A percentile compares a stretch with the other conserved stretches of the same genome.
phyloP scores from a whole-genome alignment of 768 basidiomycete species.

The Leccinum incarnatum region DNA sequence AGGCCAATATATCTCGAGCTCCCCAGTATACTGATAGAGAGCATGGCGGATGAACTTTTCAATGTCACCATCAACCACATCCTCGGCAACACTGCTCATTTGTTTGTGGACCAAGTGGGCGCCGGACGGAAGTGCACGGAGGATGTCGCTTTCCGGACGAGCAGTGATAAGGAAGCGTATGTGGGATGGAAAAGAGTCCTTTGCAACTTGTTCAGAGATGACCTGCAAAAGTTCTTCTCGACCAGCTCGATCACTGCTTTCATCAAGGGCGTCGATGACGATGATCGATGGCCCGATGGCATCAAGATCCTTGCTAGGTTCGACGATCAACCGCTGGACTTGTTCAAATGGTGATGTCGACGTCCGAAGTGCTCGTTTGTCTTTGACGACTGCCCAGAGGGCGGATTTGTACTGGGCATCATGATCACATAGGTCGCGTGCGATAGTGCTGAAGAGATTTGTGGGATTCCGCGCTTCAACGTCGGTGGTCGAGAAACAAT shows the following conservation, averaged over 20 bases:
- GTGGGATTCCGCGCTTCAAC: neutral
- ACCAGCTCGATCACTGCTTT: neutral
- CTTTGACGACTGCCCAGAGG: too few relatives aligned
- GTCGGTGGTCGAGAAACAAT: neutral
- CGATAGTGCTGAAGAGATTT: neutral
- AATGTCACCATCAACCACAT: too few relatives aligned
- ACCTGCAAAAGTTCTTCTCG: too few relatives aligned
- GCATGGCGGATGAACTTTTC: too few relatives aligned
- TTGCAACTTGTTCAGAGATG: neutral
- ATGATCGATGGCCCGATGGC: neutral
- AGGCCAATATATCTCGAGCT: too few relatives aligned
- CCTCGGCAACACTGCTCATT: too few relatives aligned
- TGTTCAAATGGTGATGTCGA: neutral
- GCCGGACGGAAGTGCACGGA: neutral
- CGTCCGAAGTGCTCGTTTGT: too few relatives aligned
- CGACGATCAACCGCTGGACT: neutral
- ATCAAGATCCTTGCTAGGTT: neutral
- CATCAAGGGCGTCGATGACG: neutral
- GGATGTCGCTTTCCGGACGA: neutral
- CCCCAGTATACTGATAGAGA: too few relatives aligned
- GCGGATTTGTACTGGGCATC: too few relatives aligned
- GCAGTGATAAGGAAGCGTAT: neutral
- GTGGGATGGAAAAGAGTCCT: neutral
- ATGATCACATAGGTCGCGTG: too few relatives aligned
- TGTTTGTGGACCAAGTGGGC: neutral